Evolutionary conservation across 768 basidiomycete genomes (phyloP).

Genomic region (Hortiboletus flavorubellus): DNA sequence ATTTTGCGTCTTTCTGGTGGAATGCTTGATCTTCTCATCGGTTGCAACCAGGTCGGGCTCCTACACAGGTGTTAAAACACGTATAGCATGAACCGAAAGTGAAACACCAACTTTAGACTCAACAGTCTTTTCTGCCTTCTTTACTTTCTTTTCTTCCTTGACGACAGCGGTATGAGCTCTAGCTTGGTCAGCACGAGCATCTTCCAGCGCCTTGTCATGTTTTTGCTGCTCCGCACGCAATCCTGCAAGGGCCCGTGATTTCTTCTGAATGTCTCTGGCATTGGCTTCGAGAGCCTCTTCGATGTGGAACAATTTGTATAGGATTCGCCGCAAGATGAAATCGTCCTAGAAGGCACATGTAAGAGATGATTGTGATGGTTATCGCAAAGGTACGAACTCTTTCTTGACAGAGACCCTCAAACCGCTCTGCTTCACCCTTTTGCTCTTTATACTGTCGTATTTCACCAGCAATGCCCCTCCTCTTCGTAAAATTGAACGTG

Average conservation of each 20-base stretch:
- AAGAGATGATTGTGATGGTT: background rate
- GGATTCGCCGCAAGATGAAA: constrained; percentile 72
- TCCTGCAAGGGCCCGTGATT: constrained; percentile 67
- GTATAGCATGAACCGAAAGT: background rate
- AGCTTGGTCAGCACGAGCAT: constrained; percentile 76
- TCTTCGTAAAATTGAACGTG: constrained; percentile 91
- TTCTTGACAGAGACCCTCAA: constrained; percentile 73
- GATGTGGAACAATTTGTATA: constrained; percentile 90
- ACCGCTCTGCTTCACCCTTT: constrained; percentile 87
- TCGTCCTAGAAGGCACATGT: constrained; percentile 55
- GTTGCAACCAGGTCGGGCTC: constrained; percentile 79
- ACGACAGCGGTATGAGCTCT: constrained; percentile 69
- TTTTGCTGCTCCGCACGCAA: constrained; percentile 65
- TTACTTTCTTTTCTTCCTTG: constrained; percentile 84
- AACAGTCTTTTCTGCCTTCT: constrained; percentile 85
- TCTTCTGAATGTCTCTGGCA: constrained; percentile 62
- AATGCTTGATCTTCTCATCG: constrained; percentile 87
- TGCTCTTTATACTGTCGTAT: constrained; percentile 98
- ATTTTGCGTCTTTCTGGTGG: constrained; percentile 72
- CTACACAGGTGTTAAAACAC: constrained; percentile 41
- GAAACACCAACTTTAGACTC: constrained; percentile 70
- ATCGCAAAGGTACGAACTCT: constrained; percentile 44
- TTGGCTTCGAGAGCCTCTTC: constrained; percentile 78
- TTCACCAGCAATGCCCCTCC: constrained; percentile 90
- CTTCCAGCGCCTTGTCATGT: constrained; percentile 69